Evolutionary conservation across 176 grass and related monocot species (phyloP), one percentile per base, ranked within the genome.

Genomic region (Eragrostis nindensis): DNA sequence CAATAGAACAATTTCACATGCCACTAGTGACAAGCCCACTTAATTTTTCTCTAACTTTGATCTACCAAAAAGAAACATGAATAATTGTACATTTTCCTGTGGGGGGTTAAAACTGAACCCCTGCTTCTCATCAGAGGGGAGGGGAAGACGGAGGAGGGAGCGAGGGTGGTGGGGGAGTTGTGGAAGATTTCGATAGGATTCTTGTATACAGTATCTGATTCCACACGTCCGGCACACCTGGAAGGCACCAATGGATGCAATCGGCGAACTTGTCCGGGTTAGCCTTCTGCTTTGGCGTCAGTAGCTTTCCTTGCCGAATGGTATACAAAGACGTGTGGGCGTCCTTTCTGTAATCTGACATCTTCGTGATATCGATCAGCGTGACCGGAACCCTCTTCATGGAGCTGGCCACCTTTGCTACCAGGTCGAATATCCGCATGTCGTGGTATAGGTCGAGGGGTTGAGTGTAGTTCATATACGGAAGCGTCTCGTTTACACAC

Each of bases 171-270:
- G 69, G 18, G 0, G 62, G 29, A 21, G 82, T 8, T 4, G 69
- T 18, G 7, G 44, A 61, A 4, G 61, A 46, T 46, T 77, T 91
- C 0, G 86, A 91, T 40, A 99, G 79, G 32, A 94, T 92, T 42
- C 79, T 90, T 5, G 86, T 86, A 8, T 91, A 98, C 1, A 98
- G 74, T 54, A 98, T 85, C 59, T 89, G 82, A 65, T 98, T 98
- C 96, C 96, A 98, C 47, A 91, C 84, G 38, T 95, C 96, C 0
- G 96, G 92, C 38, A 98, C 75, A 27, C 96, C 96, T 0, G 96
- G 92, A 32, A 99, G 88, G 62, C 96, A 99, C 96, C 96, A 95
- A 22, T 95, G 96, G 54, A 99, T 95, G 79, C 96, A 95, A 68
- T 99, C 96, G 0, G 96, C 88, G 2, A 84, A 99, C 30, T 77